Conservation (phyloP, 768 basidiomycete species). For the Suillus variegatus region DNA sequence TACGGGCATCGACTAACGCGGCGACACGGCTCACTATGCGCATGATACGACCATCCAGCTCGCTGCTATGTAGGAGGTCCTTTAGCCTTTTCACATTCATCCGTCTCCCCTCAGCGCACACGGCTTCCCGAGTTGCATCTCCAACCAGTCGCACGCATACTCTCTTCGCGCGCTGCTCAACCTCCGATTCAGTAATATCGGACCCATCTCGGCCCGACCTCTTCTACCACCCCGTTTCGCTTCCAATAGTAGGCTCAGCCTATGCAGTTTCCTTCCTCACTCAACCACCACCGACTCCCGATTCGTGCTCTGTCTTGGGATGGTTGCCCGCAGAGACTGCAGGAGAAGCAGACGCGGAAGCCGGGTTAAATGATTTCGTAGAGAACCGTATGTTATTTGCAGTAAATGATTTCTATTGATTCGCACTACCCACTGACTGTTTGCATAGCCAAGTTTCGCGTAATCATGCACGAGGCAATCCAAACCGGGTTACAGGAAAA, state of each 20-base stretch:
- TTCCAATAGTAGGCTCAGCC: constrained; percentile 47
- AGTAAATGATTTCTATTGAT: background rate
- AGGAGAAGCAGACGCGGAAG: constrained; percentile 37
- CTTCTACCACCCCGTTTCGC: constrained; percentile 65
- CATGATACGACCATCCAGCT: background rate
- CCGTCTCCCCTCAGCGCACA: background rate
- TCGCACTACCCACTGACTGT: background rate
- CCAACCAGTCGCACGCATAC: background rate
- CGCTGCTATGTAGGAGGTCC: background rate
- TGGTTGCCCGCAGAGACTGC: constrained; percentile 54
- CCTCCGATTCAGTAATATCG: constrained; percentile 27
- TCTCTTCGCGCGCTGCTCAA: constrained; percentile 15
- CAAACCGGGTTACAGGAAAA: constrained; percentile 53
- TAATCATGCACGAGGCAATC: constrained; percentile 61
- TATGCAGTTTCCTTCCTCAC: constrained; percentile 70
- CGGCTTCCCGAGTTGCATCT: constrained; percentile 11
- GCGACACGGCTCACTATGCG: background rate
- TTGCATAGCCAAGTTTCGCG: constrained; percentile 50
- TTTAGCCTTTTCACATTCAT: background rate
- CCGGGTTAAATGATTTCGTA: constrained; percentile 68
- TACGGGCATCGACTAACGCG: background rate
- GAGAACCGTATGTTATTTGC: constrained; percentile 59
- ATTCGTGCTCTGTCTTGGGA: constrained; percentile 61
- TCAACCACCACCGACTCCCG: constrained; percentile 41
- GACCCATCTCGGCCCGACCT: constrained; percentile 68